Evolutionary conservation across 768 basidiomycete species (phyloP).

Genomic region (Lentinus brumalis): DNA sequence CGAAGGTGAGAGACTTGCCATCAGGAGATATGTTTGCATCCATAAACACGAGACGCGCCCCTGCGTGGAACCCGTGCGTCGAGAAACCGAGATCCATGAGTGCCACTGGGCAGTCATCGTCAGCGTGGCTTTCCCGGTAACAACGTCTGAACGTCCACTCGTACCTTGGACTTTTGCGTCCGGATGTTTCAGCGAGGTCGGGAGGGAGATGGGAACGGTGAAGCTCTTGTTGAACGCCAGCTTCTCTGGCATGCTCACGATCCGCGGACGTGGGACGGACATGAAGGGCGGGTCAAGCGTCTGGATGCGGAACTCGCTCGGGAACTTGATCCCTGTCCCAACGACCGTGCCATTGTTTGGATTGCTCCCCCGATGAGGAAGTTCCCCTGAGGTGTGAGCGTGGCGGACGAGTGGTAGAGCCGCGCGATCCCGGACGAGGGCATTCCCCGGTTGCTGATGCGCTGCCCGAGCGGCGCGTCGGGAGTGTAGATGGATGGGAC

Average conservation of each 20-base stretch:
- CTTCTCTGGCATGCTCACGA: conserved; percentile 36
- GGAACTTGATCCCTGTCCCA: conserved; percentile 48
- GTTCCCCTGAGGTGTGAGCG: conserved; percentile 68
- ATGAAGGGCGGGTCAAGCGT: conserved; percentile 86
- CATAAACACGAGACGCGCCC: conserved; percentile 76
- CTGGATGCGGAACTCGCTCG: conserved; percentile 88
- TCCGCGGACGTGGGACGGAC: conserved; percentile 56
- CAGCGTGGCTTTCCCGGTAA: background rate
- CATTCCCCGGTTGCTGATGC: conserved; percentile 62
- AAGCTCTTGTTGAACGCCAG: conserved; percentile 50
- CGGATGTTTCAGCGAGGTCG: conserved; percentile 33
- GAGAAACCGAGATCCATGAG: conserved; percentile 82
- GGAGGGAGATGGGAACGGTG: conserved; percentile 47
- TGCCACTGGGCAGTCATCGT: conserved; percentile 46
- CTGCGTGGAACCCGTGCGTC: conserved; percentile 76
- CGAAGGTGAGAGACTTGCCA: conserved; percentile 52
- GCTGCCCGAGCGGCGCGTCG: conserved; percentile 47
- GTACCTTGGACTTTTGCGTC: conserved; percentile 49
- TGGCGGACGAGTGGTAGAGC: conserved; percentile 81
- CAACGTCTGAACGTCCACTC: background rate
- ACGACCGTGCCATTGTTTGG: conserved; percentile 67
- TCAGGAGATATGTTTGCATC: conserved; percentile 44
- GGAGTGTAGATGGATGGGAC: conserved; percentile 72
- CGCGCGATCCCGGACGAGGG: conserved; percentile 70
- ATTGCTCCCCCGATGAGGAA: conserved; percentile 81